A percentile compares a stretch with the other conserved stretches of the same genome.
Conservation (phyloP, 129 eudicot species). For the Glebionis coronaria region DNA sequence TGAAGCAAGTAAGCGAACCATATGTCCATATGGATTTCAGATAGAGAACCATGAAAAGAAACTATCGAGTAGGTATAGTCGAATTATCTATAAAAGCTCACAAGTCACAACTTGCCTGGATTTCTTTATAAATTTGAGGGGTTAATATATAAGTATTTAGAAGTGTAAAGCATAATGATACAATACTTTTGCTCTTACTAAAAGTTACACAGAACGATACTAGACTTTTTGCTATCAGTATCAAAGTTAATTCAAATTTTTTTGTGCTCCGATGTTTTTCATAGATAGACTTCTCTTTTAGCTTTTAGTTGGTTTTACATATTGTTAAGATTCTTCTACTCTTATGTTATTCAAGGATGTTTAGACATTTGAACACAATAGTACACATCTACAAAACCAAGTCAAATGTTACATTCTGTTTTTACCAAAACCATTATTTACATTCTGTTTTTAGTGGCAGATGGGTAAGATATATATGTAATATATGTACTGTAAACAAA, state of each 20-base stretch:
- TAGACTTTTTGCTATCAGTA: slow-evolving; percentile 2
- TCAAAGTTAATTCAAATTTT: neutral
- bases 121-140: neutral
- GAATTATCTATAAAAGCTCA: slow-evolving; percentile 12
- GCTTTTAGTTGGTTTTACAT: neutral
- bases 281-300: slow-evolving; percentile 8
- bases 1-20: too few relatives aligned
- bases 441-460: neutral
- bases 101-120: slow-evolving; percentile 7
- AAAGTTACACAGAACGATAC: neutral
- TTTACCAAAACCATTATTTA: neutral
- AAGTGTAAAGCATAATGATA: neutral
- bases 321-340: slow-evolving; percentile 7
- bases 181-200: slow-evolving; percentile 10
- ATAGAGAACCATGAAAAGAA: slow-evolving; percentile 27
- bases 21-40: slow-evolving; percentile 21
- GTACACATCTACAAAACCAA: neutral
- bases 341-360: neutral
- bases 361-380: neutral
- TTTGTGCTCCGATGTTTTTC: neutral
- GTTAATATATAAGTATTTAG: neutral
- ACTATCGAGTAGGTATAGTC: slow-evolving; percentile 26
- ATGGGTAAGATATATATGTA: neutral
- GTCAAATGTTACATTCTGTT: slow-evolving; percentile 17
- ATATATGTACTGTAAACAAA: neutral